These are phyloP conservation scores for Cardamine chenopodiifolia DNA, from an alignment of 345 rosid species.

Conservation along the genomic window DNA sequence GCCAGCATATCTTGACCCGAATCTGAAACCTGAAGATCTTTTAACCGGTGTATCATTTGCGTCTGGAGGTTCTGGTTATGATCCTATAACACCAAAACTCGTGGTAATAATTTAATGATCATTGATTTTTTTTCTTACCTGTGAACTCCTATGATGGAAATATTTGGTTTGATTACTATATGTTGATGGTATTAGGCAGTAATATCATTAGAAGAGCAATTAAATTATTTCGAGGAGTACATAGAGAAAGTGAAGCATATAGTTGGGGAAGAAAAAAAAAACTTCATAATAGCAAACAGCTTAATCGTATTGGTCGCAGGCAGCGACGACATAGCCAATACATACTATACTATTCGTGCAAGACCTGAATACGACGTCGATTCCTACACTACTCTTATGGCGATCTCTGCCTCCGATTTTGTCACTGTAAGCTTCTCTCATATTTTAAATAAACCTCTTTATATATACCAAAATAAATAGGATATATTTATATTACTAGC, in stretches of 20 bases:
- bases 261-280: slow-evolving; percentile 56
- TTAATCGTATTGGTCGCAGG: slow-evolving; percentile 51
- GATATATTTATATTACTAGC: background rate
- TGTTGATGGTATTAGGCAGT: slow-evolving; percentile 45
- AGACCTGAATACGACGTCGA: slow-evolving; percentile 48
- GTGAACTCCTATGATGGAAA: background rate
- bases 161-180: slow-evolving; percentile 3
- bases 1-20: slow-evolving; percentile 68
- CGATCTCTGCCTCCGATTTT: slow-evolving; percentile 50
- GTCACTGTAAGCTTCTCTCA: slow-evolving; percentile 43
- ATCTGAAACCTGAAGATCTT: slow-evolving; percentile 53
- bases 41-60: slow-evolving; percentile 81
- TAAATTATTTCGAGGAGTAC: slow-evolving; percentile 55
- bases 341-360: slow-evolving; percentile 48
- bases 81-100: slow-evolving; percentile 60
- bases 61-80: slow-evolving; percentile 77
- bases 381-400: slow-evolving; percentile 53
- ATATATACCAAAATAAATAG: background rate
- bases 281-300: slow-evolving; percentile 48
- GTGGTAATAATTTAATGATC: slow-evolving; percentile 46
- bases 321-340: slow-evolving; percentile 67
- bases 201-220: slow-evolving; percentile 50
- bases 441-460: background rate
- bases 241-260: slow-evolving; percentile 43
- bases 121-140: background rate